phyloP scores from a whole-genome alignment of 2,329 filamentous ascomycete species.

The Apiospora marii region DNA sequence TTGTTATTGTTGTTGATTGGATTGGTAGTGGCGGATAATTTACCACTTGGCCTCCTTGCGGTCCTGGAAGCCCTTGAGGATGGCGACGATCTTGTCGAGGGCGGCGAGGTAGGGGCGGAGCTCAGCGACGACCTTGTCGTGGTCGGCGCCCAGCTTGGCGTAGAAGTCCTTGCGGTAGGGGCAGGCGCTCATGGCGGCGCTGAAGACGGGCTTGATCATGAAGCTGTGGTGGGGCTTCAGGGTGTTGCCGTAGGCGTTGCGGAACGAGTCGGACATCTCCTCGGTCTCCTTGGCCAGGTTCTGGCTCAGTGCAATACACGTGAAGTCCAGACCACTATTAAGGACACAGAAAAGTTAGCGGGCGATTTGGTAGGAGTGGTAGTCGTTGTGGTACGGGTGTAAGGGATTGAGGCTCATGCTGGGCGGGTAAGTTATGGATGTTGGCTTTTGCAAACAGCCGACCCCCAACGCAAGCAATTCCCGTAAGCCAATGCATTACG shows the following conservation, averaged over 20 bases:
- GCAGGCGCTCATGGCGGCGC: slow-evolving; percentile 88
- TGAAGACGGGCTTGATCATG: slow-evolving; percentile 90
- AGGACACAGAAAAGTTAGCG: background rate
- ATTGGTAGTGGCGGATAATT: background rate
- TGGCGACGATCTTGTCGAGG: slow-evolving; percentile 79
- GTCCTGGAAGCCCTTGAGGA: slow-evolving; percentile 69
- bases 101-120: slow-evolving; percentile 77
- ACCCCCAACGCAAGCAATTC: background rate
- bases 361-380: background rate
- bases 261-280: slow-evolving; percentile 89
- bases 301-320: slow-evolving; percentile 79
- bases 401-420: background rate
- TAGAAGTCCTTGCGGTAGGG: slow-evolving; percentile 97
- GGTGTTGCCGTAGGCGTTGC: slow-evolving; percentile 81
- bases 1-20: background rate
- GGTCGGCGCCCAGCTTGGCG: slow-evolving; percentile 77
- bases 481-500: background rate
- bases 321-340: slow-evolving; percentile 89
- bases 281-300: slow-evolving; percentile 74
- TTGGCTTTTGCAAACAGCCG: background rate
- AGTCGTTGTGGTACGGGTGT: slow-evolving; percentile 26
- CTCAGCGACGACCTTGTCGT: slow-evolving; percentile 67
- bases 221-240: slow-evolving; percentile 93
- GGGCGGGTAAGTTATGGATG: background rate
- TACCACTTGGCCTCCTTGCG: slow-evolving; percentile 68